Conservation (phyloP, 2,329 filamentous ascomycete genomes). For the Colletotrichum australisinense region DNA sequence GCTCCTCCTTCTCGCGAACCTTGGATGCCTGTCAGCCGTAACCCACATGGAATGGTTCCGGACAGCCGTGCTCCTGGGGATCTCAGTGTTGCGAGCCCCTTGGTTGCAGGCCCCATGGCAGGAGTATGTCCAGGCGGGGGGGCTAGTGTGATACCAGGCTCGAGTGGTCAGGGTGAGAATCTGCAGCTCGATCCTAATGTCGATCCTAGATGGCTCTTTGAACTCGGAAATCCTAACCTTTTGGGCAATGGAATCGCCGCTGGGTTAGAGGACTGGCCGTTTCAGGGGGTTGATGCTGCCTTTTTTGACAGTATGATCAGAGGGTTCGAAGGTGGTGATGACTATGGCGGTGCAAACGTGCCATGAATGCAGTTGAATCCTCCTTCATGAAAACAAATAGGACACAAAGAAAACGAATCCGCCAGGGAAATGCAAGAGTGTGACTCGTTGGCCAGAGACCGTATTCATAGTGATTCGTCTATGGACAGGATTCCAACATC, state of each 20-base stretch:
- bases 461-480: too few relatives aligned
- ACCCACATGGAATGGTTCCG: background rate
- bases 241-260: constrained; percentile 37
- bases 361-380: background rate
- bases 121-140: too few relatives aligned
- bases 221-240: background rate
- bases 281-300: constrained; percentile 48
- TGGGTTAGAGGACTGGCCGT: constrained; percentile 45
- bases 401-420: background rate
- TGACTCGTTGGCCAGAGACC: too few relatives aligned
- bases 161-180: too few relatives aligned
- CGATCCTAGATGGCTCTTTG: background rate
- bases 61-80: background rate
- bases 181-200: background rate
- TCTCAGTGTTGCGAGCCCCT: background rate
- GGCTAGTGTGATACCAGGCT: background rate
- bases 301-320: constrained; percentile 42
- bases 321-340: background rate
- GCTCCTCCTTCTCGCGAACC: constrained; percentile 39
- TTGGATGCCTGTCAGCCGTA: constrained; percentile 32
- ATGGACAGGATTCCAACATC: too few relatives aligned
- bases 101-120: background rate
- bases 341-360: background rate
- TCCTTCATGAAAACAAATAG: background rate
- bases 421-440: too few relatives aligned